Conservation (phyloP, 164 flowering plant genomes). For the Saururus chinensis region DNA sequence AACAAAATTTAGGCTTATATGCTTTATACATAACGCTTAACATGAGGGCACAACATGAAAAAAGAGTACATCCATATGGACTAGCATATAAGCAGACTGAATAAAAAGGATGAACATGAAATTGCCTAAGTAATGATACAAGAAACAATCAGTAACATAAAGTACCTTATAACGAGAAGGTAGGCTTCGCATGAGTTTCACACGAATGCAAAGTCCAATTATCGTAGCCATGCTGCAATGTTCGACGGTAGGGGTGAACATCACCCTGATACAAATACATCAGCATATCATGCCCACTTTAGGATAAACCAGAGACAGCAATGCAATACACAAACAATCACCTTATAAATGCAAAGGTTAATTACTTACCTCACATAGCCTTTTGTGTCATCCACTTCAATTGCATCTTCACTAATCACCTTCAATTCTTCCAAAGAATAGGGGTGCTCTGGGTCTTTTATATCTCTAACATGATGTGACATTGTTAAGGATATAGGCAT, state of each 20-base stretch:
- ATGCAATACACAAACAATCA: too few species aligned
- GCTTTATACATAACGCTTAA: too few species aligned
- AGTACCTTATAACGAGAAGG: conserved; percentile 85
- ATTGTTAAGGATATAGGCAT: conserved; percentile 30
- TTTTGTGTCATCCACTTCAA: conserved; percentile 56
- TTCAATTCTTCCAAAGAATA: conserved; percentile 86
- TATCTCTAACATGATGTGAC: conserved; percentile 73
- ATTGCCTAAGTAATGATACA: background rate
- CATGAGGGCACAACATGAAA: background rate
- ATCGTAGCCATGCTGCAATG: conserved; percentile 84
- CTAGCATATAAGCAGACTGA: background rate
- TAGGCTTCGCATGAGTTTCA: conserved; percentile 67
- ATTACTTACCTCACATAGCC: conserved; percentile 49
- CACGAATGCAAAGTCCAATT: conserved; percentile 77
- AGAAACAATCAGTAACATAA: background rate
- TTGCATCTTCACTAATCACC: conserved; percentile 79
- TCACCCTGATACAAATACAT: conserved; percentile 38
- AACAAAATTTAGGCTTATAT: too few species aligned
- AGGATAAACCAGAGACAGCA: background rate
- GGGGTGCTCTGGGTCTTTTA: conserved; percentile 94
- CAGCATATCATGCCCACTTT: background rate
- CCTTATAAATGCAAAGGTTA: background rate
- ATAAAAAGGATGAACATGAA: background rate
- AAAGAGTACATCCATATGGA: background rate
- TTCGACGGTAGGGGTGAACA: conserved; percentile 85